These are phyloP conservation scores for Tulasnella sp. DNA, from an alignment of 768 basidiomycete genomes.

Conservation along the genomic window DNA sequence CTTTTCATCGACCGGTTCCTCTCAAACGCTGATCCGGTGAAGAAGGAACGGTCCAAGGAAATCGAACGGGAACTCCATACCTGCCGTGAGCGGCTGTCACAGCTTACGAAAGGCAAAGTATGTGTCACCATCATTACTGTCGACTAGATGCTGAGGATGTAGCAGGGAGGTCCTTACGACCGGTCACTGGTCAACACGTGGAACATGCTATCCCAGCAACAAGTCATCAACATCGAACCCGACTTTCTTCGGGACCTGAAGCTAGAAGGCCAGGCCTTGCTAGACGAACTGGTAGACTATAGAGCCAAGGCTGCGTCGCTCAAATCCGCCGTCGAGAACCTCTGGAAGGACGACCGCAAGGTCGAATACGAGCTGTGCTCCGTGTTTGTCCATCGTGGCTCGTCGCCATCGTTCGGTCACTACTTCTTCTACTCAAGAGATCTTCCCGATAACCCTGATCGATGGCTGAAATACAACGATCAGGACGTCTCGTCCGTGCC, in stretches of 20 bases:
- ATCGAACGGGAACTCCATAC: conserved; percentile 54
- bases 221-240: conserved; percentile 32
- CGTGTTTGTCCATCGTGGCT: conserved; percentile 85
- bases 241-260: conserved; percentile 42
- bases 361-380: conserved; percentile 83
- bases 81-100: conserved; percentile 54
- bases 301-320: conserved; percentile 39
- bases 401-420: conserved; percentile 77
- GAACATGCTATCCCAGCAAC: conserved; percentile 45
- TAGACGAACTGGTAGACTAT: conserved; percentile 44
- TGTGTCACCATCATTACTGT: conserved; percentile 12
- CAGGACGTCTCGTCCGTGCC: conserved; percentile 65
- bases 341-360: conserved; percentile 58
- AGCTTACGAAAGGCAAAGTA: conserved; percentile 64
- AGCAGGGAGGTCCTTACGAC: conserved; percentile 48
- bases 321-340: conserved; percentile 54
- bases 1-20: conserved; percentile 89
- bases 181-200: conserved; percentile 43
- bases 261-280: conserved; percentile 41
- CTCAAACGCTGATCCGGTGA: conserved; percentile 55
- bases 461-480: conserved; percentile 97
- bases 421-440: conserved; percentile 93
- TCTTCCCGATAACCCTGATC: conserved; percentile 63
- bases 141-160: background rate
- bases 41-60: conserved; percentile 55